Evolutionary conservation across 106 monocot species (phyloP), one percentile per base, ranked within the genome.

Genomic region (Phalaenopsis aphrodite): DNA sequence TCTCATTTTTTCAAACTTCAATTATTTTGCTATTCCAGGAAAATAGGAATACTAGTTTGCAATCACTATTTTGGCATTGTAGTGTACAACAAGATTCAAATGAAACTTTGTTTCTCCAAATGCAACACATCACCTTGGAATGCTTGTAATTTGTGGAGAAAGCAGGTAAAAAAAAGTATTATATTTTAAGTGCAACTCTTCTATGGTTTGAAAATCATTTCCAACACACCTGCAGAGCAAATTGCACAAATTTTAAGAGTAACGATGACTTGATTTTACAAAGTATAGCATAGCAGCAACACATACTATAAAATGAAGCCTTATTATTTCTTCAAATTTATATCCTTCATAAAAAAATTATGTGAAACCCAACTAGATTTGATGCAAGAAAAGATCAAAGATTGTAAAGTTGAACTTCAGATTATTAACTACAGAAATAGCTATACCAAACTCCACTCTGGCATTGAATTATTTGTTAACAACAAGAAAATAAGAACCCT

Each of bases 221-320:
- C 0, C 2, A 61, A 61, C 21, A 61, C 21, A 7, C 1, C 3
- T 61, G 58, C 19, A 61, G 19, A 57, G 18, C 56, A 57, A 57
- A 57, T 57, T 61, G 58, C n/a, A n/a, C 52, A 61, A 61, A 18
- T 61, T 61, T 61, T 61, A 52, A 52, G 52, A 52, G 58, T n/a
- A 21, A 19, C 18, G 21, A n/a, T 61, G 21, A 21, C 19, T 5
- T 61, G 16, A 19, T 21, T 61, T 61, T n/a, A 61, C n/a, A n/a
- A 11, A 11, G 52, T 52, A 52, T 61, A 61, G 18, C 9, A 61
- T 61, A 61, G 21, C 3, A 61, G 58, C 58, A 61, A 61, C 58
- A 61, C 58, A 61, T 61, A 30, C 30, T 61, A 52, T 52, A 2
- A 61, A 61, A 61, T 61, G 9, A 61, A 21, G 58, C 5, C 3